Conservation (phyloP, 306 rosid genomes). For the Prunus mume region DNA sequence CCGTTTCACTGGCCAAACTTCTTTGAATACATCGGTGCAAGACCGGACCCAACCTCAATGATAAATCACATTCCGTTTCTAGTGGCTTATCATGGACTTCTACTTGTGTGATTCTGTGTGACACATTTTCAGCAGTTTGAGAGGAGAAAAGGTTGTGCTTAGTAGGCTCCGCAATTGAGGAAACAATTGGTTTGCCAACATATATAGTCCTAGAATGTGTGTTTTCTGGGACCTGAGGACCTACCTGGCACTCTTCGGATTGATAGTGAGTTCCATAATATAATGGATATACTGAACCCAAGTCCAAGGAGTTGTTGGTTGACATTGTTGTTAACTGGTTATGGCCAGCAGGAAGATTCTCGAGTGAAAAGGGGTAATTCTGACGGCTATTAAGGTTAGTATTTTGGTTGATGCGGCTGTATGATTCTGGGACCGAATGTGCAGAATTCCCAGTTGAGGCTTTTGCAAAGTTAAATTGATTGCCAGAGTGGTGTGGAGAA, state of each 20-base stretch:
- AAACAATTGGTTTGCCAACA: slow-evolving; percentile 66
- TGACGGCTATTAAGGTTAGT: slow-evolving; percentile 35
- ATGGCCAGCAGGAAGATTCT: slow-evolving; percentile 39
- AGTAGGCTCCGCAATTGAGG: slow-evolving; percentile 51
- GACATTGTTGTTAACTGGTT: slow-evolving; percentile 48
- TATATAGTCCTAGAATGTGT: slow-evolving; percentile 44
- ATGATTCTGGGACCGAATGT: slow-evolving; percentile 46
- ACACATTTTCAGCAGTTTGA: slow-evolving; percentile 39
- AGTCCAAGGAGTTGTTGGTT: slow-evolving; percentile 39
- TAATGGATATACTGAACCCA: slow-evolving; percentile 88
- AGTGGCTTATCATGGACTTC: slow-evolving; percentile 42
- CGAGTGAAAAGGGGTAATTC: slow-evolving; percentile 45
- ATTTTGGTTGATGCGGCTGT: slow-evolving; percentile 38
- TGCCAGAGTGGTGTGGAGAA: slow-evolving; percentile 37
- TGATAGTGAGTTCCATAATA: slow-evolving; percentile 53
- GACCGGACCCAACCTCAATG: slow-evolving; percentile 71
- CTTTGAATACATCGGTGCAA: slow-evolving; percentile 47
- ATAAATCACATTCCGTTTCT: slow-evolving; percentile 68
- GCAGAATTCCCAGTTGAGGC: slow-evolving; percentile 33
- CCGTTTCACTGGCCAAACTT: slow-evolving; percentile 44
- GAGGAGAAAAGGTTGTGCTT: slow-evolving; percentile 41
- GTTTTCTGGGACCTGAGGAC: slow-evolving; percentile 32
- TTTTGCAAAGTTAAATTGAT: slow-evolving; percentile 44
- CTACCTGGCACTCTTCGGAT: slow-evolving; percentile 38
- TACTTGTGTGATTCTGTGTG: slow-evolving; percentile 28